Conservation (phyloP, 2,329 filamentous ascomycete species). For the Neoscytalidium dimidiatum region DNA sequence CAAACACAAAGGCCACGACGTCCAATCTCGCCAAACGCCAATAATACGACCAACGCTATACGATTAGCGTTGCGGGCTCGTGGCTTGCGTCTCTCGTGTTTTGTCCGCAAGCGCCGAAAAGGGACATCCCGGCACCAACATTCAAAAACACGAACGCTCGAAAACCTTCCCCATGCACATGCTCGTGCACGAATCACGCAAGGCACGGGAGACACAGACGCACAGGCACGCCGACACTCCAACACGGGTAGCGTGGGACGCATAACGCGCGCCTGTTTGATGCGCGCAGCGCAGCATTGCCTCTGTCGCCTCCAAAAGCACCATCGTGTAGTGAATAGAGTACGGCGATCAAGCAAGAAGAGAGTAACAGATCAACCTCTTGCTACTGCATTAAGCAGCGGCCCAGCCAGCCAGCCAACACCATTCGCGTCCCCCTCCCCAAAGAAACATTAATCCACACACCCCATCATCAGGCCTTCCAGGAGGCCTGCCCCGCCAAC, state of each 20-base stretch:
- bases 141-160: background rate
- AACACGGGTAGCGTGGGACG: too few species aligned
- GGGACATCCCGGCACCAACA: background rate
- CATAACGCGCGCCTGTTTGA: background rate
- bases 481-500: background rate
- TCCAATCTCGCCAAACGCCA: background rate
- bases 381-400: too few species aligned
- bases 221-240: background rate
- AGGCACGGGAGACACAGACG: too few species aligned
- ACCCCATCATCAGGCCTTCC: background rate
- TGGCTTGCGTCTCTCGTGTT: background rate
- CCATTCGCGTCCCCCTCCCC: background rate
- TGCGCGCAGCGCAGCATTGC: too few species aligned
- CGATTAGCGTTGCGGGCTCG: background rate
- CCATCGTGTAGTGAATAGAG: background rate
- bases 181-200: background rate
- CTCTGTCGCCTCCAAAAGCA: background rate
- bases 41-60: slow-evolving; percentile 3
- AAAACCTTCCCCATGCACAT: background rate
- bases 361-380: background rate
- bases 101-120: background rate
- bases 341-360: too few species aligned
- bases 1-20: background rate
- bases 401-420: too few species aligned
- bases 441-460: background rate